Base-by-base conservation (phyloP, 2,329 filamentous ascomycete species). In the Chaetoscypha palmicola region DNA sequence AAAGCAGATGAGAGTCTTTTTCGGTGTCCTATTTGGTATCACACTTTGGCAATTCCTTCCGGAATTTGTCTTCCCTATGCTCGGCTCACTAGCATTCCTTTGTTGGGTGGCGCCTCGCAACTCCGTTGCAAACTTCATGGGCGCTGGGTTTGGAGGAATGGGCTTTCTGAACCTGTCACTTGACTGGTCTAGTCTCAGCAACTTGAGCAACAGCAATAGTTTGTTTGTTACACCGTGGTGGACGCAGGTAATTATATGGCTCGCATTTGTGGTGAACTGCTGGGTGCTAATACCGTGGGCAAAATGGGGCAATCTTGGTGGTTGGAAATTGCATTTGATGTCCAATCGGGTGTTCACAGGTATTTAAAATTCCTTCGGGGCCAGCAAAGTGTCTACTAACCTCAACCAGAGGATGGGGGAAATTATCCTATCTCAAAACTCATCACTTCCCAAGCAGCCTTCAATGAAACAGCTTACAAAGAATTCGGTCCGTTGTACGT, bases 21-120 rank as follows among this genome's bases (percentile, higher is more conserved):
- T 78, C 59, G 58, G 65, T 8, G 66, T 70, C 0, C 62, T 81
- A 0, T 44, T 71, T 0, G 75, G 66, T 3, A 66, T 79, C 42
- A 75, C 70, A 0, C 50, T 77, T 0, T 81, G 77, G 77, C 76
- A 81, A 47, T 80, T 81, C 47, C 61, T 81, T 0, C 77, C 77
- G 0, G 76, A 81, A 54, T 81, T 70, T 41, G 67, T 73, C 1
- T 80, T 80, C 46, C 76, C 76, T 0, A 73, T 81, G 57, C 64
- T 77, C 1, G 73, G 70, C 5, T 79, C 76, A 0, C 64, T 81
- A 5, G 75, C 77, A 2, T 78, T 80, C 38, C 65, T 81, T 4
- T 81, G 77, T 61, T 81, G 77, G 77, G 75, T 81, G 2, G 76
- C 77, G 2, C 76, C 76, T 1, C 66, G 66, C 10, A 80, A 78